Conservation (phyloP, 441 rosid genomes). For the Manihot esculenta region DNA sequence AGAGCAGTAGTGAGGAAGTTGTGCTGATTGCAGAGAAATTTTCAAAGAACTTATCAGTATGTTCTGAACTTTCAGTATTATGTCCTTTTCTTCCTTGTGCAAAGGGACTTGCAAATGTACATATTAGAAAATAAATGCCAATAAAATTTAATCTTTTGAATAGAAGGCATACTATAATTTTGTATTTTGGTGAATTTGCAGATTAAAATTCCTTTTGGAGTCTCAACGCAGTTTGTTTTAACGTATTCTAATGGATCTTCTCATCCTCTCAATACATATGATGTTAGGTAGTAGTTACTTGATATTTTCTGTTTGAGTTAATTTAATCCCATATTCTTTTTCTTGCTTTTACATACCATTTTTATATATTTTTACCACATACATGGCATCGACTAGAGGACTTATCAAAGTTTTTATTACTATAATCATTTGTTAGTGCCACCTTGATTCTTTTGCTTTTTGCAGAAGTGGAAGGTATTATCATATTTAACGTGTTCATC, state of each 20-base stretch:
- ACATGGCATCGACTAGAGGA: neutral
- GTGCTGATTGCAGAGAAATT: constrained; percentile 59
- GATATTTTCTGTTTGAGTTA: neutral
- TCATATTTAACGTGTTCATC: neutral
- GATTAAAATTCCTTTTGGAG: constrained; percentile 86
- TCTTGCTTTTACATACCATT: neutral
- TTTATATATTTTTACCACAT: neutral
- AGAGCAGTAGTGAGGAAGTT: constrained; percentile 44
- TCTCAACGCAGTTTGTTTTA: constrained; percentile 74
- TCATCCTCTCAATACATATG: constrained; percentile 62
- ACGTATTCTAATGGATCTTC: constrained; percentile 76
- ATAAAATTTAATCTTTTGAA: neutral
- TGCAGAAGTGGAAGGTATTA: neutral
- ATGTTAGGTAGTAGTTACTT: constrained; percentile 49
- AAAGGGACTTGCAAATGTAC: neutral
- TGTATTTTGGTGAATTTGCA: constrained; percentile 36
- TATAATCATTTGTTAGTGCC: neutral
- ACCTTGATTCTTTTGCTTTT: neutral
- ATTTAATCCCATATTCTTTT: neutral
- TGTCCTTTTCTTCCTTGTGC: constrained; percentile 9
- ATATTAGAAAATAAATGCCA: neutral
- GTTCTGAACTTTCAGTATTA: constrained; percentile 19
- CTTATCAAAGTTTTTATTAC: neutral
- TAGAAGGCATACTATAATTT: neutral
- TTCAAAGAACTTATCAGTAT: constrained; percentile 62